Percentiles rank a stretch among this genome's conserved stretches.
phyloP scores from a whole-genome alignment of 2,329 filamentous ascomycete genomes.

The Pseudonectria foliicola region DNA sequence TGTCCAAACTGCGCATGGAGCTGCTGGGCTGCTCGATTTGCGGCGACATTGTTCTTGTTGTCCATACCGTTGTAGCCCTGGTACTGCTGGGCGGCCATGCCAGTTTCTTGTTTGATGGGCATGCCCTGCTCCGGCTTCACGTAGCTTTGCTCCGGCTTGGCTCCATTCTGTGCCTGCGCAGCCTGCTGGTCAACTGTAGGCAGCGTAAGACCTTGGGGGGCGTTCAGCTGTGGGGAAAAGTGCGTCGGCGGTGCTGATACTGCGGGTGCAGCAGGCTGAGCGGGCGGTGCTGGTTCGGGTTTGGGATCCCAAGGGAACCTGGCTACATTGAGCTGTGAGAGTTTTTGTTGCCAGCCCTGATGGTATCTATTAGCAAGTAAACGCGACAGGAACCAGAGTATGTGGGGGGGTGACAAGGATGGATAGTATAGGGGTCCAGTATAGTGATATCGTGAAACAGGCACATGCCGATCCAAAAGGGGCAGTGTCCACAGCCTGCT shows the following conservation, averaged over 20 bases:
- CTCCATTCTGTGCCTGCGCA: constrained; percentile 25
- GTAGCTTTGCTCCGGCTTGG: constrained; percentile 36
- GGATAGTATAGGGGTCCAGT: neutral
- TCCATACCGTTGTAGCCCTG: constrained; percentile 27
- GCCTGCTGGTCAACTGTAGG: constrained; percentile 23
- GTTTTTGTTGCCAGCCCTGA: constrained; percentile 90
- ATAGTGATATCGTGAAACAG: too few species aligned
- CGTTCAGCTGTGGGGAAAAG: constrained; percentile 22
- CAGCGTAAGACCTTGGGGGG: constrained; percentile 21
- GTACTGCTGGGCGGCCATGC: constrained; percentile 26
- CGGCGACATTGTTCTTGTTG: constrained; percentile 36
- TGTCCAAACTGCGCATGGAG: constrained; percentile 54
- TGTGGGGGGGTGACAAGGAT: neutral
- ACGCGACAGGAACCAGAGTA: constrained; percentile 1
- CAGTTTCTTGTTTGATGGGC: constrained; percentile 39
- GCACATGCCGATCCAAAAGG: too few species aligned
- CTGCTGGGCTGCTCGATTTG: constrained; percentile 49
- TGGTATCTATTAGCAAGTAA: constrained; percentile 3
- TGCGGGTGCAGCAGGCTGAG: constrained; percentile 27
- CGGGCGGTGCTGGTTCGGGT: constrained; percentile 48
- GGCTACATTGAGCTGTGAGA: constrained; percentile 77
- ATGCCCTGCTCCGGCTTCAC: constrained; percentile 43
- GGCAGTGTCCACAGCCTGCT: too few species aligned
- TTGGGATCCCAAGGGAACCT: constrained; percentile 93
- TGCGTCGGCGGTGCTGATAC: constrained; percentile 17